These are phyloP conservation scores for Rhodotorula sp. DNA, from an alignment of 1,284 basidiomycete genomes.

Conservation along the genomic window DNA sequence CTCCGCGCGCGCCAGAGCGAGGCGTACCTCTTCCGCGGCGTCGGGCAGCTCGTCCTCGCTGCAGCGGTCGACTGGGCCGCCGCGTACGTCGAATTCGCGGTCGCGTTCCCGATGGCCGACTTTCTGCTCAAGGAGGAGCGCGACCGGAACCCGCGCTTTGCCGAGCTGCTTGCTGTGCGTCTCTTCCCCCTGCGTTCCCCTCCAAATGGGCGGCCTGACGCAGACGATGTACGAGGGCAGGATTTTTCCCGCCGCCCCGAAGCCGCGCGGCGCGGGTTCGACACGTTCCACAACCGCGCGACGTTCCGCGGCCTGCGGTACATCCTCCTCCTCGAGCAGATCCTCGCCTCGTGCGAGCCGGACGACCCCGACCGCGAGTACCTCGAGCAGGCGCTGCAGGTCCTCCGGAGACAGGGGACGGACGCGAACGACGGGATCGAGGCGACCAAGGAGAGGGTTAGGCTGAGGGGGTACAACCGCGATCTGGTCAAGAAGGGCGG, in stretches of 20 bases:
- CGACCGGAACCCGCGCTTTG: slow-evolving; percentile 77
- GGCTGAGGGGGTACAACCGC: slow-evolving; percentile 79
- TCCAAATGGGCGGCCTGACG: background rate
- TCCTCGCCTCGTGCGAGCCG: slow-evolving; percentile 67
- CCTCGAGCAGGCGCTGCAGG: slow-evolving; percentile 78
- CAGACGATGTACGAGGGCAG: slow-evolving; percentile 51
- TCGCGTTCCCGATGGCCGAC: slow-evolving; percentile 81
- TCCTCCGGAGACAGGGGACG: slow-evolving; percentile 68
- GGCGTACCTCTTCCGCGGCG: slow-evolving; percentile 74
- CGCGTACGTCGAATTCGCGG: slow-evolving; percentile 83
- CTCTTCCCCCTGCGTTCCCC: background rate
- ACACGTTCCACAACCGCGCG: slow-evolving; percentile 83
- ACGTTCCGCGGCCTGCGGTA: slow-evolving; percentile 87
- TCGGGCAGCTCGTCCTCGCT: slow-evolving; percentile 88
- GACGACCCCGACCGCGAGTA: slow-evolving; percentile 70
- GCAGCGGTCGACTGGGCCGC: slow-evolving; percentile 84
- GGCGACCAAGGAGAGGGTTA: slow-evolving; percentile 80
- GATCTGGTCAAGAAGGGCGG: slow-evolving; percentile 71
- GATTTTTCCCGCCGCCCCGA: slow-evolving; percentile 70
- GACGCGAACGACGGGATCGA: slow-evolving; percentile 81
- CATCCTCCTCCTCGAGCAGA: slow-evolving; percentile 76
- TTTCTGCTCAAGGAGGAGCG: slow-evolving; percentile 80
- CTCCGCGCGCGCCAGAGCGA: slow-evolving; percentile 86
- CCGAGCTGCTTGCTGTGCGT: slow-evolving; percentile 81
- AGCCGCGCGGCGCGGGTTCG: slow-evolving; percentile 77